Conservation (phyloP, 768 basidiomycete genomes). For the Pleurotus citrinopileatus region DNA sequence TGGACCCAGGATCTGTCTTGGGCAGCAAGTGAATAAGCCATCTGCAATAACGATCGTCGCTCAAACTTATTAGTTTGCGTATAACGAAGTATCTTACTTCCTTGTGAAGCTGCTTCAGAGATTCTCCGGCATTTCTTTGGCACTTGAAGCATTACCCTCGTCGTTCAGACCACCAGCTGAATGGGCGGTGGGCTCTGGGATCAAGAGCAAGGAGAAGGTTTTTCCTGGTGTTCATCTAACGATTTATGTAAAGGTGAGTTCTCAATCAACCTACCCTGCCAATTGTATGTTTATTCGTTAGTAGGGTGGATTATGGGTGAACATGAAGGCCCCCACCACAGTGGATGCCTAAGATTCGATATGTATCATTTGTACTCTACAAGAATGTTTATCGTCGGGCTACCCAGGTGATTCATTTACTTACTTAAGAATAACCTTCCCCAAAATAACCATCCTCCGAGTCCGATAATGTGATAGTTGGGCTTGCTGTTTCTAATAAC, state of each 20-base stretch:
- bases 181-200: slow-evolving; percentile 37
- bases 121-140: slow-evolving; percentile 45
- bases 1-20: slow-evolving; percentile 49
- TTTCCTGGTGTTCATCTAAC: slow-evolving; percentile 50
- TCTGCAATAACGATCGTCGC: neutral
- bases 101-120: slow-evolving; percentile 56
- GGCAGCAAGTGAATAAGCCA: slow-evolving; percentile 37
- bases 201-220: slow-evolving; percentile 44
- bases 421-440: too few relatives aligned
- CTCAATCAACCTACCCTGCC: neutral
- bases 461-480: too few relatives aligned
- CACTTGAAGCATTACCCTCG: slow-evolving; percentile 40
- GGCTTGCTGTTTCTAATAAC: too few relatives aligned
- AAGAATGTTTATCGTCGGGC: too few relatives aligned
- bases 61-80: slow-evolving; percentile 49
- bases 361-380: too few relatives aligned
- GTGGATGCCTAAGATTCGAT: neutral
- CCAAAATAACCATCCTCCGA: too few relatives aligned
- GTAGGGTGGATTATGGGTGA: neutral
- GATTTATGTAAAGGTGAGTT: slow-evolving; percentile 43
- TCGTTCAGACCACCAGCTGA: slow-evolving; percentile 38
- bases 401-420: too few relatives aligned
- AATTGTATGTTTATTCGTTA: neutral
- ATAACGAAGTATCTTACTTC: slow-evolving; percentile 63
- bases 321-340: neutral